Conservation (phyloP, 371 early-diverging fungal species). For the Mucor indicus region DNA sequence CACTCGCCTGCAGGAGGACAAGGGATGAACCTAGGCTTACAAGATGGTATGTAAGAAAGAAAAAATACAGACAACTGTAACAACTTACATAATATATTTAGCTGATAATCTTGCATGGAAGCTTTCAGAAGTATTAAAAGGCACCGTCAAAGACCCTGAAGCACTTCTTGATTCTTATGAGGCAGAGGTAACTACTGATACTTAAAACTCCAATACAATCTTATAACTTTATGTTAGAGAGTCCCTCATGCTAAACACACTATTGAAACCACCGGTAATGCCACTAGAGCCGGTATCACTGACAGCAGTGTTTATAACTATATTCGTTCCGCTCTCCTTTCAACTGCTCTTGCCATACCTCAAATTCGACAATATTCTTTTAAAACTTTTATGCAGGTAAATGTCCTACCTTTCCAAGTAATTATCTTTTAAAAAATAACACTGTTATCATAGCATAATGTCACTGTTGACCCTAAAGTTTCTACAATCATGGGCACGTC, state of each 20-base stretch:
- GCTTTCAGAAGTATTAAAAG: constrained; percentile 32
- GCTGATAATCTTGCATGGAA: constrained; percentile 47
- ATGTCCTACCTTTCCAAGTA: no score
- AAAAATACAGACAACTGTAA: no score
- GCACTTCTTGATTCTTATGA: constrained; percentile 31
- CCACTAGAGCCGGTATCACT: neutral
- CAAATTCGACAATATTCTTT: no score
- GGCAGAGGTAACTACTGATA: constrained; percentile 18
- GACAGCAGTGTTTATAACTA: no score
- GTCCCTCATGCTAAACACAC: constrained; percentile 6
- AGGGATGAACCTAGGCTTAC: constrained; percentile 33
- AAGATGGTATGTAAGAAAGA: constrained; percentile 34
- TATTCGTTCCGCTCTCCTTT: no score
- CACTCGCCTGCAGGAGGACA: constrained; percentile 33
- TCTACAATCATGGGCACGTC: constrained; percentile 11
- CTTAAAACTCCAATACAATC: neutral
- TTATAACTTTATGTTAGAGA: constrained; percentile 8
- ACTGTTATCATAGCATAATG: no score
- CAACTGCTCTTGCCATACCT: no score
- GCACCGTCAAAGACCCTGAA: constrained; percentile 21
- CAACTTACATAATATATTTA: no score
- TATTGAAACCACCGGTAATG: constrained; percentile 9
- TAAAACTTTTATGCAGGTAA: no score
- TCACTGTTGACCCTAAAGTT: constrained; percentile 4
- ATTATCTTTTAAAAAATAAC: no score